phyloP scores from a whole-genome alignment of 805 yeast genomes.

The Ascoidea asiatica region DNA sequence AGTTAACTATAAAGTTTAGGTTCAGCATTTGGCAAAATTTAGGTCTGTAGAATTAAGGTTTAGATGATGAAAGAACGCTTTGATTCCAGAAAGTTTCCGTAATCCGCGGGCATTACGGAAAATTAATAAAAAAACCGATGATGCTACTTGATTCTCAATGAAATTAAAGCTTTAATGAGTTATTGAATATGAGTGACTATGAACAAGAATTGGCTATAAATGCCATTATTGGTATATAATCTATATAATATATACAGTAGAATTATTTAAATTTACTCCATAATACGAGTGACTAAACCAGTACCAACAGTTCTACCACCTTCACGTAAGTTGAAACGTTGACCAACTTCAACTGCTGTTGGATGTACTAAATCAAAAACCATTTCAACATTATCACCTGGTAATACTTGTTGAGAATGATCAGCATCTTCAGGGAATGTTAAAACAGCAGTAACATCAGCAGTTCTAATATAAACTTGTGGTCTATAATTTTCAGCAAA shows the following conservation, averaged over 20 bases:
- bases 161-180: too few relatives aligned
- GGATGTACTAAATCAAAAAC: conserved; percentile 79
- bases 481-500: conserved; percentile 97
- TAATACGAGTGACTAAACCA: conserved; percentile 92
- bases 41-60: conserved; percentile 6
- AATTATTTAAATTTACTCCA: too few relatives aligned
- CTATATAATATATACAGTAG: too few relatives aligned
- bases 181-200: too few relatives aligned
- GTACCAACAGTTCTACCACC: conserved; percentile 99
- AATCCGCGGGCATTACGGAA: background rate
- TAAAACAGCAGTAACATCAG: conserved; percentile 84
- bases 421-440: conserved; percentile 82
- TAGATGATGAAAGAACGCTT: conserved; percentile 7
- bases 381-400: conserved; percentile 99
- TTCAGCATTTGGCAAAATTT: background rate
- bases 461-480: conserved; percentile 91
- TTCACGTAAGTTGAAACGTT: conserved; percentile 98
- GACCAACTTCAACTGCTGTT: conserved; percentile 90
- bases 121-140: too few relatives aligned
- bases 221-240: too few relatives aligned
- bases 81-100: conserved; percentile 1
- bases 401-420: conserved; percentile 82
- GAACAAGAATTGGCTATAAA: too few relatives aligned
- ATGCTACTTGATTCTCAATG: too few relatives aligned
- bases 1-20: background rate